phyloP scores from a whole-genome alignment of 768 basidiomycete genomes.

The Calocera cornea region DNA sequence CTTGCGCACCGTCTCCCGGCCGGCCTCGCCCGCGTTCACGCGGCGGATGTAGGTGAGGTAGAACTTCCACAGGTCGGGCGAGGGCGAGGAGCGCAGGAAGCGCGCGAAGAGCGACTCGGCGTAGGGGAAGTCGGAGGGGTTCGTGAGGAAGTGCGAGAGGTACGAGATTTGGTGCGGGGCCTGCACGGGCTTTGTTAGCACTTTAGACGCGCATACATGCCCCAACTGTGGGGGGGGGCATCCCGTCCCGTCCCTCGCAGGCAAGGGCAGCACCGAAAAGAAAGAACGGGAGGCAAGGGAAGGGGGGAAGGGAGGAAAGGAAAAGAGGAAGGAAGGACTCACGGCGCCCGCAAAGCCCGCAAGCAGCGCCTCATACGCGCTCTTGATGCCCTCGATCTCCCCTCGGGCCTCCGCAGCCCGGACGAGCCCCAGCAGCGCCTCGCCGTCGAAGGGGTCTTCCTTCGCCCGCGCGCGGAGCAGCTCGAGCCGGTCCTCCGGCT shows the following conservation, averaged over 20 bases:
- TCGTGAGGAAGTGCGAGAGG: constrained; percentile 57
- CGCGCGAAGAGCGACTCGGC: constrained; percentile 83
- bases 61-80: constrained; percentile 82
- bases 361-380: constrained; percentile 69
- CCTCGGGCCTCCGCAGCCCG: constrained; percentile 60
- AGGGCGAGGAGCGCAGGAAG: constrained; percentile 72
- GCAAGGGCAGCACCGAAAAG: too few species aligned
- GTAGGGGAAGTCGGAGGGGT: constrained; percentile 50
- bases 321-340: constrained; percentile 33
- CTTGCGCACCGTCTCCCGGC: constrained; percentile 58
- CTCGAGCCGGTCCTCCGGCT: not conserved
- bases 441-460: constrained; percentile 60
- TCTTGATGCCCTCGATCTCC: constrained; percentile 66
- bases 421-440: constrained; percentile 64
- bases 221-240: too few species aligned
- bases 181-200: constrained; percentile 30
- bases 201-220: constrained; percentile 15
- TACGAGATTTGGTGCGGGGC: constrained; percentile 75
- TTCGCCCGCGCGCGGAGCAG: not conserved
- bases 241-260: too few species aligned
- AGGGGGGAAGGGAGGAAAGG: too few species aligned
- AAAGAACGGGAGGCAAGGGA: too few species aligned
- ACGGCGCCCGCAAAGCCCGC: constrained; percentile 87
- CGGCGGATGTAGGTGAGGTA: constrained; percentile 89
- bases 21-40: constrained; percentile 25